phyloP scores from a whole-genome alignment of 1,139 yeast genomes.

The Zygosaccharomyces pseudobailii region DNA sequence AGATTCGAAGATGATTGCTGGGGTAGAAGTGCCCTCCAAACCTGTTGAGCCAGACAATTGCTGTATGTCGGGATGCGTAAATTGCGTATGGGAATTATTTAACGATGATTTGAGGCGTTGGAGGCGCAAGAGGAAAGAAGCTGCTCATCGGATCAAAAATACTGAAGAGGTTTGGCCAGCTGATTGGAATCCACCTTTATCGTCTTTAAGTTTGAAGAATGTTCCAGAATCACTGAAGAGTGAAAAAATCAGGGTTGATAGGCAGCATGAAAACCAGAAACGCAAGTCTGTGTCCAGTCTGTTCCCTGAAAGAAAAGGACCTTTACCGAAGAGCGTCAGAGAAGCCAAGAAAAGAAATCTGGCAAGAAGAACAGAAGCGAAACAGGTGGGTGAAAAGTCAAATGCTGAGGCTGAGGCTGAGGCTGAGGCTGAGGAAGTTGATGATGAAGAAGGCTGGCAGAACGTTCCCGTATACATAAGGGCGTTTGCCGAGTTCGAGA shows the following conservation, averaged over 20 bases:
- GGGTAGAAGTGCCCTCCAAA: conserved; percentile 68
- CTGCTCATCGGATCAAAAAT: conserved; percentile 50
- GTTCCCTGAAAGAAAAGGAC: conserved; percentile 33
- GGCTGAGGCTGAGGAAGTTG: conserved; percentile 23
- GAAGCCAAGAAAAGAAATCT: conserved; percentile 25
- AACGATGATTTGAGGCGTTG: conserved; percentile 85
- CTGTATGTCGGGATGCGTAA: conserved; percentile 95
- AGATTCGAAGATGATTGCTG: conserved; percentile 54
- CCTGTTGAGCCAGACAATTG: conserved; percentile 94
- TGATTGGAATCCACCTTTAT: conserved; percentile 70
- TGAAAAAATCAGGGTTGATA: conserved; percentile 22
- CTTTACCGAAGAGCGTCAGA: conserved; percentile 35
- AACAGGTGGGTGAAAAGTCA: conserved; percentile 7
- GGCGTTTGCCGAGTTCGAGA: conserved; percentile 82
- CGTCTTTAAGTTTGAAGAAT: conserved; percentile 36
- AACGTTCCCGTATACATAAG: conserved; percentile 70
- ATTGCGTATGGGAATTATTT: conserved; percentile 94
- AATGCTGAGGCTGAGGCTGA: conserved; percentile 12
- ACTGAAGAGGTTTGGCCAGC: conserved; percentile 70
- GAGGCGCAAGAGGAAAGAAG: conserved; percentile 55
- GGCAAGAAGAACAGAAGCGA: conserved; percentile 12
- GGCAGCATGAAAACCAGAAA: conserved; percentile 19
- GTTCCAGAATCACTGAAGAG: conserved; percentile 37
- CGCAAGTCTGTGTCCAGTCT: conserved; percentile 26
- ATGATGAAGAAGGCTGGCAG: conserved; percentile 51